Base-by-base conservation (phyloP, 495 filamentous ascomycete species). In the Penicillium waksmanii region DNA sequence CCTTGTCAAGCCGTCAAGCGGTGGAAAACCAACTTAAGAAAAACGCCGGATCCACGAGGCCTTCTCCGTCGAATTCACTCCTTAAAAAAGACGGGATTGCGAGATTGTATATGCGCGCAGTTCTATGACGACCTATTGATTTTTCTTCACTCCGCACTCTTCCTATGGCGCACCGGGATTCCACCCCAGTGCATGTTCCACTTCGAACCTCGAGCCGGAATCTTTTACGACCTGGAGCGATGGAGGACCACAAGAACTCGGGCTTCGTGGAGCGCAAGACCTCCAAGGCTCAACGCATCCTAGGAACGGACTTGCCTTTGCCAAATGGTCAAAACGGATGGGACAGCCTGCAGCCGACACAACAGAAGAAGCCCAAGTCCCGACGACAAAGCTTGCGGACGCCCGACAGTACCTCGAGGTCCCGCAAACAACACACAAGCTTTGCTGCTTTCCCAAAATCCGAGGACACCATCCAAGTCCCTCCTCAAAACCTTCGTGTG, bases 201-300 rank as follows among this genome's bases (percentile, higher is more conserved):
- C 52, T 73, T 34, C 67, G 73, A 51, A 72, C 66, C 13, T 72
- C 75, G 19, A 76, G 71, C 44, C 68, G 68, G 13, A 68, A 63
- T 43, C 58, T 50, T 48, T 53, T 43, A 31, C 61, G 35, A 55
- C 44, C 36, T 36, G 62, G 57, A 3, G 42, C 61, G 21, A 70
- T 66, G 61, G 61, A 53, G 11, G 66, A 33, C 27, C 53, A 66
- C 35, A 61, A 67, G 18, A 65, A 75, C 15, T 25, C 49, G 44
- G 42, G 44, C 17, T 50, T 61, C 7, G 50, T 48, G 21, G 66
- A 69, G 11, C 66, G 69, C 8, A 69, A 62, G 38, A 54, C 64
- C 3, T 72, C 71, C 27, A 78, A 78, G 54, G 75, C 75, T 8
- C 72, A 76, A 15, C 68, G 69, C 34, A 74, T 78, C n/a, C 44